phyloP scores from a whole-genome alignment of 1,284 basidiomycete species.

The Pascua sp. region DNA sequence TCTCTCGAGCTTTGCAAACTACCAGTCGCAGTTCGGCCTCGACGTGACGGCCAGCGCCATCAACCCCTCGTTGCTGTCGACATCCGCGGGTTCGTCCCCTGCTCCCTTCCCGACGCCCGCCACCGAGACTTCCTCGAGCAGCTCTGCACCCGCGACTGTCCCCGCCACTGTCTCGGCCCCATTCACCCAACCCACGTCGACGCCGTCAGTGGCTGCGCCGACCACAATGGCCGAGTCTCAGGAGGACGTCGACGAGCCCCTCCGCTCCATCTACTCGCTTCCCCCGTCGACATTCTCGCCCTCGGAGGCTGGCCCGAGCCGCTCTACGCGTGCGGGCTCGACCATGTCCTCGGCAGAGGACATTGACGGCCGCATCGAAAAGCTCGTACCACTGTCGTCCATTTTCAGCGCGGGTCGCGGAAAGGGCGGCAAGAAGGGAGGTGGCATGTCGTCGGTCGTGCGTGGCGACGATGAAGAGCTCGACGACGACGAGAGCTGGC shows the following conservation, averaged over 20 bases:
- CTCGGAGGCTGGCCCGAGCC: constrained; percentile 18
- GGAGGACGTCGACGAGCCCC: constrained; percentile 24
- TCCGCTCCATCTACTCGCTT: constrained; percentile 20
- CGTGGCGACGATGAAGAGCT: constrained; percentile 46
- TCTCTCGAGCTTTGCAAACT: constrained; percentile 35
- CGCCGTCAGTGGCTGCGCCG: too few species aligned
- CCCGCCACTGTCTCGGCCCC: background rate
- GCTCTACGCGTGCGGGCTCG: constrained; percentile 24
- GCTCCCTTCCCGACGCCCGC: constrained; percentile 5
- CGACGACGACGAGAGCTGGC: constrained; percentile 50
- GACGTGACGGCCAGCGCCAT: constrained; percentile 18
- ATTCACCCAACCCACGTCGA: too few species aligned
- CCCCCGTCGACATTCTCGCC: constrained; percentile 5
- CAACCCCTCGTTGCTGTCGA: constrained; percentile 28
- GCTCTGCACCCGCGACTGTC: background rate
- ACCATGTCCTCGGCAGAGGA: constrained; percentile 18
- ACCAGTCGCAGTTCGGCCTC: constrained; percentile 34
- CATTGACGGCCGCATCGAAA: constrained; percentile 36
- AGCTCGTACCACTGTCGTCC: constrained; percentile 40
- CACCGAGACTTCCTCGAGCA: background rate
- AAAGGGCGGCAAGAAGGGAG: constrained; percentile 51
- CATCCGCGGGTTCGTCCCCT: background rate
- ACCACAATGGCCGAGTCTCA: constrained; percentile 9
- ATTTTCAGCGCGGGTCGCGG: constrained; percentile 49
- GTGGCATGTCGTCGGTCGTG: constrained; percentile 50